Base-by-base conservation (phyloP, 495 filamentous ascomycete species). In the Penicillium canariense region DNA sequence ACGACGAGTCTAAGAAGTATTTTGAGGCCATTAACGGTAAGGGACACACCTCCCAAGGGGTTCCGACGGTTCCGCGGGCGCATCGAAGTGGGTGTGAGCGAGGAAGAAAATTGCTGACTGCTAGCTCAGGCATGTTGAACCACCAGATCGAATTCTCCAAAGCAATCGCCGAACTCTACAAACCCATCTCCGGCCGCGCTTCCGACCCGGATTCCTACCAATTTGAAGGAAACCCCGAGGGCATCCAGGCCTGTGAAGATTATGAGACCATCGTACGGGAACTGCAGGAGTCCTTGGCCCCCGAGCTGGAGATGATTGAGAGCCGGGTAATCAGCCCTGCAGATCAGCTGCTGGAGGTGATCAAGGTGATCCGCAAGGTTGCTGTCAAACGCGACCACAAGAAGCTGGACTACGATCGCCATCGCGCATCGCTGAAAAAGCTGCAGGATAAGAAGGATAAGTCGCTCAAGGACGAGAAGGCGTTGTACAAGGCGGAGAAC, bases 91-190 rank as follows among this genome's bases (percentile, higher is more conserved):
- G 35, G 47, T 22, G 25, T 9, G 43, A 28, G 23, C 6, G 25
- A 20, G n/a, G 17, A 34, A 11, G 8, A 27, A 25, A 12, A 17
- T 36, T 39, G 31, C 62, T 68, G 31, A 70, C 32, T 36, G 38
- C 59, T 48, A 35, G 38, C 43, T 22, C 54, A 88, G 85, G 91
- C 77, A 99, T 99, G 94, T 77, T 99, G 60, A 85, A 77, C 71
- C 91, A 96, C 74, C 94, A 99, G 73, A 97, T 97, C 78, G 95
- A 95, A 71, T 99, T 99, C 78, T 95, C 92, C 60, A 86, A 96
- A 76, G 89, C 90, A 30, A 87, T 94, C 73, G 86, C 87, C 42
- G 95, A 99, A 73, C 87, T 99, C 59, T 99, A 99, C 78, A 96
- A 96, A 66, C 94, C 94, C 44, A 97, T 99, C 59, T 96, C 91